Percentiles rank a stretch among this genome's conserved stretches.
phyloP scores from a whole-genome alignment of 768 basidiomycete genomes.

The Tricholoma sp. region DNA sequence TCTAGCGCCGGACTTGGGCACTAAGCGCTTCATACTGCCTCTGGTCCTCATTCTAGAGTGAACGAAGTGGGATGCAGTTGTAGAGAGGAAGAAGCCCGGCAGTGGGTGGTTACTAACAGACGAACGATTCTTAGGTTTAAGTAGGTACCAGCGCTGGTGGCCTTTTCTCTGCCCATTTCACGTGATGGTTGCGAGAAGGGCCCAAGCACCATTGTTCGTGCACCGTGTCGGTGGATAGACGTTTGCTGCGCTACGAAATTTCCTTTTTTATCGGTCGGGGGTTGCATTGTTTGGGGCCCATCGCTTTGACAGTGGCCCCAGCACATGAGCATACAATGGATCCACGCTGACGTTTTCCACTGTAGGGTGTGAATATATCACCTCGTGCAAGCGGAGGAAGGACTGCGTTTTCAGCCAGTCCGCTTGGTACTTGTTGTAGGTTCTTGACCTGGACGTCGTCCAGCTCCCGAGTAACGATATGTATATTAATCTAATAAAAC shows the following conservation, averaged over 20 bases:
- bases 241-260: neutral
- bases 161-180: neutral
- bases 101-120: neutral
- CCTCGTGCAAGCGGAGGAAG: too few relatives aligned
- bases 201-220: neutral
- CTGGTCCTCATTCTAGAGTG: too few relatives aligned
- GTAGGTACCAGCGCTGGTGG: neutral
- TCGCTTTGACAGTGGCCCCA: neutral
- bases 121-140: neutral
- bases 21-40: too few relatives aligned
- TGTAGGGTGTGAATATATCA: too few relatives aligned
- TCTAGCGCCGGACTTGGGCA: too few relatives aligned
- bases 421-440: too few relatives aligned
- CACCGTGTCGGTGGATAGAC: neutral
- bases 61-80: neutral
- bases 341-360: too few relatives aligned
- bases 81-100: neutral
- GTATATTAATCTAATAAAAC: too few relatives aligned
- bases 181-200: neutral
- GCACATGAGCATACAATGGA: too few relatives aligned
- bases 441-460: too few relatives aligned
- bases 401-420: too few relatives aligned
- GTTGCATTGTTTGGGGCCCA: neutral
- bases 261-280: neutral
- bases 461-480: too few relatives aligned